Base-by-base conservation (phyloP, 495 filamentous ascomycete genomes). In the Tuber calosporum region DNA sequence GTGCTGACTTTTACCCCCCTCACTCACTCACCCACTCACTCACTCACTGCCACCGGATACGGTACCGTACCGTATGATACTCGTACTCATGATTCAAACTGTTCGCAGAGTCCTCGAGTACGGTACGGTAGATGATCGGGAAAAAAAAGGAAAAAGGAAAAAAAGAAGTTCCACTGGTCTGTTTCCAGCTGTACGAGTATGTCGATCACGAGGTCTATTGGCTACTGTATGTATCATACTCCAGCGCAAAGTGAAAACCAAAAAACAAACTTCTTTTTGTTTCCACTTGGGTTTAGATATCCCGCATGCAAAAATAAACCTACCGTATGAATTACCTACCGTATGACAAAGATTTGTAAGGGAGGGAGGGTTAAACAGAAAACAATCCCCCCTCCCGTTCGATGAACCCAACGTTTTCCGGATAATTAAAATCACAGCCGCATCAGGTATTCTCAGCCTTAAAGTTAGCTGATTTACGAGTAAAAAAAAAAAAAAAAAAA, bases 171-270 rank as follows among this genome's bases (percentile, higher is more conserved):
- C 67, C 72, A 26, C 38, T n/a, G 39, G 26, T n/a, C 37, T 67
- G 72, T 76, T 70, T 74, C 67, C 67, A 34, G 36, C 71, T n/a
- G n/a, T 4, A n/a, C n/a, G n/a, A n/a, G n/a, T n/a, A 30, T 26
- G 62, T 22, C 69, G 68, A 75, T 77, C 75, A 75, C 75, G 38
- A 68, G 62, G 69, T 58, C 41, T n/a, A 40, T 70, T 70, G 43
- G 70, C 9, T 38, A 62, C 26, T n/a, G n/a, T n/a, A n/a, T n/a
- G n/a, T n/a, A n/a, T n/a, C n/a, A n/a, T n/a, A n/a, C 26, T 62
- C 13, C 11, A 15, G 53, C 8, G 53, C n/a, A 58, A 58, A 26
- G n/a, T 58, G 53, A 30, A 30, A 58, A 58, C 30, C 53, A 37
- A 62, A 30, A 30, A 58, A 58, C 30, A n/a, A 37, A 62, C 45